Base-by-base conservation (phyloP, 2,329 filamentous ascomycete genomes). In the Fusarium marasasianum region DNA sequence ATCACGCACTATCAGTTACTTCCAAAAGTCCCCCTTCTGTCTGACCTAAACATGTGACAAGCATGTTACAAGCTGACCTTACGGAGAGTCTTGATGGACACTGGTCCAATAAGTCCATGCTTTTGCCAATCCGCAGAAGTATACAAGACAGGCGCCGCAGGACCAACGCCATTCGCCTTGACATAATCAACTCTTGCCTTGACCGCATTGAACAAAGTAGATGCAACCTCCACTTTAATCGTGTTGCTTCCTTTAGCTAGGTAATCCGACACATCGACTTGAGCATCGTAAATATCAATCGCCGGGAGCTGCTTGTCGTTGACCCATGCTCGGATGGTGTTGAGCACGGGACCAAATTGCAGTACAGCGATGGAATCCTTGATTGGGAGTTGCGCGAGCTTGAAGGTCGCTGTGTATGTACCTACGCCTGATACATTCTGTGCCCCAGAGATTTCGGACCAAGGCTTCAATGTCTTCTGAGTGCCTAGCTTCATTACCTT, bases 21-120 rank as follows among this genome's bases (percentile, higher is more conserved):
- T 4, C 20, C 20, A 9, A 41, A 1, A 5, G n/a, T 31, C 14
- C 20, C 20, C 8, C 2, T 17, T 31, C 26, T n/a, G 3, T 0
- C 14, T 17, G 4, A n/a, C 14, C 2, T 48, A 0, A 48, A 8
- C 13, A 1, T 2, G 20, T 22, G 1, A 15, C 20, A 31, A 3
- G 6, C 0, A 22, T 48, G 6, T 17, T 48, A 31, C 20, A 48
- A 3, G 45, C 14, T 48, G 26, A 48, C 5, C 45, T 48, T 48
- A 3, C 26, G 26, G 4, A 48, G 7, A 17, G 0, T n/a, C 45
- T 17, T 48, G 1, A 48, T 17, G 10, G 26, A 48, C 4, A n/a
- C 26, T n/a, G 26, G 45, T 1, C 45, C 45, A 6, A 48, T 12
- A 0, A 48, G 1, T 3, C 45, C 26, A 5, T 48, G 26, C 26